Conservation (phyloP, 306 rosid genomes). For the Prunus mira region DNA sequence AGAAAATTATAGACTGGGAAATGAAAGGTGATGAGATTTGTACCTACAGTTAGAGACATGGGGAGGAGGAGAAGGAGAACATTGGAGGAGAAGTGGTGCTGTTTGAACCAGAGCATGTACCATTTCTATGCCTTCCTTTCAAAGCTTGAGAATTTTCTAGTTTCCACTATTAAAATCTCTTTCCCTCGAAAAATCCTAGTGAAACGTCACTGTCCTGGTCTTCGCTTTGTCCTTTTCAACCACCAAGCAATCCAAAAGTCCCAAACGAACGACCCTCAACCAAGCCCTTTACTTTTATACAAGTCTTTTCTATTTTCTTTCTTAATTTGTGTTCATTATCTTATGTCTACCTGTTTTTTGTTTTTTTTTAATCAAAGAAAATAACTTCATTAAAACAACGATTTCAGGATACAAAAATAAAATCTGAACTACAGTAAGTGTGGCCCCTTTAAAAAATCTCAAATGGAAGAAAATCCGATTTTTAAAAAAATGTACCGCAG, state of each 20-base stretch:
- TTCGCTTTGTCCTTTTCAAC: not conserved
- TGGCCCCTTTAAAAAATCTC: too few relatives aligned
- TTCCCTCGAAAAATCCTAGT: not conserved
- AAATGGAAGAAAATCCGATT: too few relatives aligned
- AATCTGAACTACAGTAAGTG: too few relatives aligned
- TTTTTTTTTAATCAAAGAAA: too few relatives aligned
- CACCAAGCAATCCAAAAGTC: not conserved
- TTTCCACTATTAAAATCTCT: not conserved
- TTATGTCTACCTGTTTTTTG: too few relatives aligned
- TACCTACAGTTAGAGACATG: conserved; percentile 41
- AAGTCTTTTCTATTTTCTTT: too few relatives aligned
- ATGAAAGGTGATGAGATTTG: not conserved
- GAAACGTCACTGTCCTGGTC: conserved; percentile 1
- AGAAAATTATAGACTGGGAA: not conserved
- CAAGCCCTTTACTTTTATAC: too few relatives aligned
- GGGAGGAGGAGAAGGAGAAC: conserved; percentile 25
- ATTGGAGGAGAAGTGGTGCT: conserved; percentile 43
- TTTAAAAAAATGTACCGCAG: accelerated
- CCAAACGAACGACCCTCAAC: too few relatives aligned
- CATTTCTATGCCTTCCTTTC: conserved; percentile 39
- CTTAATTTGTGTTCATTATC: too few relatives aligned
- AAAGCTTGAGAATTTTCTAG: conserved; percentile 5
- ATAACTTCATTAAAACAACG: too few relatives aligned
- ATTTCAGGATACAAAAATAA: too few relatives aligned
- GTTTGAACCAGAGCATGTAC: conserved; percentile 49